phyloP scores from a whole-genome alignment of 2,329 filamentous ascomycete species.

The Trichoderma polysporum region DNA sequence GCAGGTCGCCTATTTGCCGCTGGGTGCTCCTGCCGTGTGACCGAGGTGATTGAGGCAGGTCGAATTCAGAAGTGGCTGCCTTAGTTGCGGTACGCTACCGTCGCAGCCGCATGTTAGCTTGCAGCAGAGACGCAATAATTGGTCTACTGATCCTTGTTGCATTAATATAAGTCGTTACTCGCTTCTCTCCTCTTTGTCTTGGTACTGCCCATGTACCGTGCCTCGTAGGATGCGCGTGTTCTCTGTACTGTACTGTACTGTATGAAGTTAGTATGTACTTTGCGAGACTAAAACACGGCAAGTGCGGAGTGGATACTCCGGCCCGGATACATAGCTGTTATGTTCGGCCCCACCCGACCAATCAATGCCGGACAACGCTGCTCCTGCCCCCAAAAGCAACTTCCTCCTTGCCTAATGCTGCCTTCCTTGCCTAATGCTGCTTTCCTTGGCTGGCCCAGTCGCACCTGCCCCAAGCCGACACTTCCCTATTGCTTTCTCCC shows the following conservation, averaged over 20 bases:
- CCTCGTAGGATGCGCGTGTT: neutral
- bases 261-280: no score
- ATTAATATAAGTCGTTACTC: neutral
- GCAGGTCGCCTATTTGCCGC: slow-evolving; percentile 13
- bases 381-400: neutral
- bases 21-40: neutral
- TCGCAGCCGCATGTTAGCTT: neutral
- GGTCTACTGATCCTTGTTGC: neutral
- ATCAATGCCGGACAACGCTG: neutral
- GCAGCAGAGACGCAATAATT: no score
- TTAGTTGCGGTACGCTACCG: neutral
- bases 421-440: neutral
- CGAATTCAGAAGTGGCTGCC: neutral
- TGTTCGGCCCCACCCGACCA: neutral
- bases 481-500: neutral
- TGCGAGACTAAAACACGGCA: neutral
- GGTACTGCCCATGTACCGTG: neutral
- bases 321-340: neutral
- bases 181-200: neutral
- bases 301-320: neutral
- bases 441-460: neutral
- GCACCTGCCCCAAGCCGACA: neutral
- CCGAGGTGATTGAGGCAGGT: neutral
- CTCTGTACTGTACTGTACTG: no score
- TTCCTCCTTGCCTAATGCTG: neutral